These are phyloP conservation scores for Senna siamea DNA, from an alignment of 306 rosid species.

Conservation along the genomic window DNA sequence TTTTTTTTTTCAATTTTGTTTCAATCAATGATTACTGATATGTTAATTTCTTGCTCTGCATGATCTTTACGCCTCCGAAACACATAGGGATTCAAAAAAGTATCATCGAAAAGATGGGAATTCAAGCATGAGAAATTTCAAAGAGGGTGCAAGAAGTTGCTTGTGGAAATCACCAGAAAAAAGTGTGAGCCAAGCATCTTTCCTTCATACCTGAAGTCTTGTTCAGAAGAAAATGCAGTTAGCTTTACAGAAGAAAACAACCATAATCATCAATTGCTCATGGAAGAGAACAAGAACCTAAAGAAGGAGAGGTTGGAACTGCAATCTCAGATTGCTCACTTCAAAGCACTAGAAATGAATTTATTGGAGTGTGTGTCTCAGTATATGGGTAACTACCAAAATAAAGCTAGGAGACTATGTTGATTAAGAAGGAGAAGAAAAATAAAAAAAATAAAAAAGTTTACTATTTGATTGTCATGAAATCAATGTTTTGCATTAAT, in stretches of 20 bases:
- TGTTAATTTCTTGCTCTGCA: no score
- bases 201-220: conserved; percentile 74
- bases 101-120: conserved; percentile 80
- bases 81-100: conserved; percentile 78
- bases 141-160: conserved; percentile 58
- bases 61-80: no score
- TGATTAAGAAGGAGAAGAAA: conserved; percentile 14
- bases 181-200: conserved; percentile 84
- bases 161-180: conserved; percentile 69
- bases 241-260: conserved; percentile 40
- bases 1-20: no score
- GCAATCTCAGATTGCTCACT: conserved; percentile 67
- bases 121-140: conserved; percentile 87
- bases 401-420: conserved; percentile 43
- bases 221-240: conserved; percentile 49
- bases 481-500: background rate
- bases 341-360: conserved; percentile 65
- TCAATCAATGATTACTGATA: no score
- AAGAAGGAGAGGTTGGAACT: conserved; percentile 67
- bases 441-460: no score
- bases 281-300: conserved; percentile 73
- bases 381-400: conserved; percentile 44
- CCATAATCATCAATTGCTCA: conserved; percentile 41
- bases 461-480: no score
- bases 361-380: conserved; percentile 61